These are phyloP conservation scores for Oxytropis ochrocephala DNA, from an alignment of 306 rosid genomes.

Conservation along the genomic window DNA sequence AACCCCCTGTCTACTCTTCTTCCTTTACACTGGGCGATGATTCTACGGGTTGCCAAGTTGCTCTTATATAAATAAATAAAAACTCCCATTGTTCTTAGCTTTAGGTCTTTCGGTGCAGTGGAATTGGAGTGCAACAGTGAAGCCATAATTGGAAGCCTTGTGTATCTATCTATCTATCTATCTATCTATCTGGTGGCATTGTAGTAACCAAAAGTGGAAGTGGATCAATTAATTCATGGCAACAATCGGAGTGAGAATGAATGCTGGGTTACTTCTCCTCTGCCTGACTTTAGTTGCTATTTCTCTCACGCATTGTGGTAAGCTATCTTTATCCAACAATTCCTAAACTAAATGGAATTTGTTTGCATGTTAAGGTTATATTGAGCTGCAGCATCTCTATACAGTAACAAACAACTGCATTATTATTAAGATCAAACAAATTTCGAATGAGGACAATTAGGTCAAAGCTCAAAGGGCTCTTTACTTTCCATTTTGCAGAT, in stretches of 20 bases:
- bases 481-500: constrained; percentile 32
- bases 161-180: too few relatives aligned
- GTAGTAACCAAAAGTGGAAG: constrained; percentile 10
- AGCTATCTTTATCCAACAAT: not conserved
- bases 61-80: constrained; percentile 26
- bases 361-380: constrained; percentile 1
- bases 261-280: constrained; percentile 32
- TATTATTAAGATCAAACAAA: not conserved
- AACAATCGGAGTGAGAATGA: constrained; percentile 32
- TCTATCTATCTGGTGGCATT: not conserved
- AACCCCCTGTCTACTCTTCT: constrained; percentile 35
- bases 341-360: not conserved
- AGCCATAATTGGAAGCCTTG: not conserved
- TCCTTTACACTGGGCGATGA: constrained; percentile 12
- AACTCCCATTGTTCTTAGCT: constrained; percentile 12
- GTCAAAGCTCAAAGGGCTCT: not conserved
- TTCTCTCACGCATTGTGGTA: constrained; percentile 64
- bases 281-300: constrained; percentile 34
- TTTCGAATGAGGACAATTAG: not conserved
- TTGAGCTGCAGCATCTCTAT: not conserved
- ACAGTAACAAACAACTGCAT: not conserved
- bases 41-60: constrained; percentile 18
- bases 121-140: constrained; percentile 8
- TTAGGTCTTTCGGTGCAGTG: constrained; percentile 28
- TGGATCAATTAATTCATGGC: constrained; percentile 47